Percentiles rank a stretch among this genome's conserved stretches.
These are phyloP conservation scores for Kazachstania africana DNA, from an alignment of 805 yeast genomes.

Conservation along the genomic window DNA sequence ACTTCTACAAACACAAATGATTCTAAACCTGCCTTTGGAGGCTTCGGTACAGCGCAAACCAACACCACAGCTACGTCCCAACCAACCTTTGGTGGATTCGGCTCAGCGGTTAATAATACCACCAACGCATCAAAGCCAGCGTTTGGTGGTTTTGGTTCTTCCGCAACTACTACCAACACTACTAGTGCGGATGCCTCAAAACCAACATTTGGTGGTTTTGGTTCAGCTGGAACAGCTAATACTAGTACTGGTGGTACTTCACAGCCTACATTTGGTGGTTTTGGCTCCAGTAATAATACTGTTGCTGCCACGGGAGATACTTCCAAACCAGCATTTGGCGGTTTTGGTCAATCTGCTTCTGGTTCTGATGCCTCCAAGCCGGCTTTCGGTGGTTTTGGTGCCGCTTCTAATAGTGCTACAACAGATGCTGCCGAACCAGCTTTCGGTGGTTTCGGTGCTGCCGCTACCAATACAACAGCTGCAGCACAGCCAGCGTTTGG, in stretches of 20 bases:
- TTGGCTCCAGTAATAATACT: conserved; percentile 6
- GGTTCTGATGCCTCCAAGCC: conserved; percentile 4
- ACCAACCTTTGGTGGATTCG: conserved; percentile 3
- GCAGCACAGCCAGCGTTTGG: no score
- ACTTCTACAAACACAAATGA: not conserved
- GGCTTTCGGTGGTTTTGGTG: conserved; percentile 8
- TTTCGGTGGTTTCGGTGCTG: conserved; percentile 7
- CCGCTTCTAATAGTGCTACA: conserved; percentile 1
- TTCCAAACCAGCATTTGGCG: not conserved
- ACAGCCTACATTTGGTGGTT: conserved; percentile 6
- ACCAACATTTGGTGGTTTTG: conserved; percentile 8
- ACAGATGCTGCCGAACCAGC: conserved; percentile 5
- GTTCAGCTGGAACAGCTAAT: conserved; percentile 2
- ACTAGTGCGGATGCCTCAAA: conserved; percentile 1
- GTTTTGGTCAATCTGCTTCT: not conserved
- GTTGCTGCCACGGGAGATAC: not conserved
- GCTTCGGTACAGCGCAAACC: conserved; percentile 2
- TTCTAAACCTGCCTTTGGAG: not conserved
- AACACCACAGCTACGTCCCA: not conserved
- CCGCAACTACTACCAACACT: conserved; percentile 1
- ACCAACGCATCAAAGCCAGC: conserved; percentile 5
- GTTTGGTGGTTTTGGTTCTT: conserved; percentile 8
- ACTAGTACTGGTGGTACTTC: not conserved
- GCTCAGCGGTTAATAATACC: not conserved
- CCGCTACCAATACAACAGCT: conserved; percentile 1